Base-by-base conservation (phyloP, 1,139 yeast species). In the Saccharomyces hybrid region DNA sequence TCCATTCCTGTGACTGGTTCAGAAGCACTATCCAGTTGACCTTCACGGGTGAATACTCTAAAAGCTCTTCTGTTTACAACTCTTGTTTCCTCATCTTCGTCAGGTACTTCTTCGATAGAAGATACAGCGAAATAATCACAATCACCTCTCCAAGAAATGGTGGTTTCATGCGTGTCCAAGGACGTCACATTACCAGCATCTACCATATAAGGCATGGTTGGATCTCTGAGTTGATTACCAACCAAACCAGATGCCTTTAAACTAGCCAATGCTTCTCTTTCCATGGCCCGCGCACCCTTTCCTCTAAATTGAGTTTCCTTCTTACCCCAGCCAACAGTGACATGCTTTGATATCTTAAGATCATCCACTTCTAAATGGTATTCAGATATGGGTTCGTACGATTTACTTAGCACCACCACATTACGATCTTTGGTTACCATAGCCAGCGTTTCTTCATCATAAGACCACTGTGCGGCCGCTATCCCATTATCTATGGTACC, bases 311-410 rank as follows among this genome's bases (percentile, higher is more conserved):
- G 99, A 0, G 99, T 95, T 70, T 93, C 99, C 59, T 86, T 84
- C 62, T 87, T 88, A 65, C 99, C 99, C 99, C 99, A 95, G 20
- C 99, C 99, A 42, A 93, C 97, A 23, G 95, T 85, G 34, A 95
- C 97, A 65, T 93, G 96, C 62, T 85, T 85, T 2, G 91, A 83
- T 53, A 82, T 79, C 44, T 81, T 73, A 51, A 90, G 76, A 67
- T 93, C 98, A 14, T 78, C 79, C 1, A 80, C 75, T 51, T 79
- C 74, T 57, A 91, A 71, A 25, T 68, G 64, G 52, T 77, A 76
- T 64, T 93, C 97, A 11, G 82, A 74, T 28, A 93, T 78, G 4
- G 95, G 90, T 61, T 93, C 98, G 61, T 91, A 86, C 46, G 79
- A 73, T 60, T 96, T 77, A 32, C 95, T 86, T 53, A 93, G 75